These are phyloP conservation scores for Gentiana straminea DNA, from an alignment of 257 asterid species.

Conservation along the genomic window DNA sequence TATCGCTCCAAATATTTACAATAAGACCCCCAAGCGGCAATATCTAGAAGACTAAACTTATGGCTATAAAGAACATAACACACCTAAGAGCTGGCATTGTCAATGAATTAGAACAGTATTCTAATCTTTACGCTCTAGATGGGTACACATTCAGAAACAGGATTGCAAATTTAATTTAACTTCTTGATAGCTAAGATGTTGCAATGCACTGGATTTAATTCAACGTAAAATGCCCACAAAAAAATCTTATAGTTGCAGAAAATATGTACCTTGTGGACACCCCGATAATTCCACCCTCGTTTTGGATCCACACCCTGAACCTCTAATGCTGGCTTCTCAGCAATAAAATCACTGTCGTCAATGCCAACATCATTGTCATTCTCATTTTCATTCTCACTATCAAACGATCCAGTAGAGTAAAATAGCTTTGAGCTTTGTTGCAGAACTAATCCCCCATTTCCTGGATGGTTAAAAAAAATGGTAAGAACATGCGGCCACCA, in stretches of 20 bases:
- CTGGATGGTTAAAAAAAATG: not conserved
- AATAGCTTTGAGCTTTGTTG: conserved; percentile 35
- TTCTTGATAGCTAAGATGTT: not conserved
- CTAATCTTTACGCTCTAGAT: too few relatives aligned
- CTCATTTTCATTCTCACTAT: conserved; percentile 22
- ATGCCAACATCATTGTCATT: conserved; percentile 14
- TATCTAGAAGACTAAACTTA: too few relatives aligned
- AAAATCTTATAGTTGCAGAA: not conserved
- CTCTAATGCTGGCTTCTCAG: conserved; percentile 52
- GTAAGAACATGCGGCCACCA: not conserved
- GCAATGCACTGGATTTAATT: not conserved
- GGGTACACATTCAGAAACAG: not conserved
- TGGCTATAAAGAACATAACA: too few relatives aligned
- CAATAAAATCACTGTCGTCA: conserved; percentile 47
- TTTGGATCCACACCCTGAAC: conserved; percentile 81
- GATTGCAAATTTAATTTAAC: not conserved
- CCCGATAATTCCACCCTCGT: conserved; percentile 90
- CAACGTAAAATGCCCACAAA: too few relatives aligned
- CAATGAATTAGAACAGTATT: too few relatives aligned
- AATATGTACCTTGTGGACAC: conserved; percentile 72
- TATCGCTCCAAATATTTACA: too few relatives aligned
- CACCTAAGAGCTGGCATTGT: too few relatives aligned
- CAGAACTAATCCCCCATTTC: conserved; percentile 29
- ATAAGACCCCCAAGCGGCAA: too few relatives aligned
- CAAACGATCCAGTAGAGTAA: conserved; percentile 44